Conservation (phyloP, 108 stramenopile species). For the Pelagomonas calceolata region DNA sequence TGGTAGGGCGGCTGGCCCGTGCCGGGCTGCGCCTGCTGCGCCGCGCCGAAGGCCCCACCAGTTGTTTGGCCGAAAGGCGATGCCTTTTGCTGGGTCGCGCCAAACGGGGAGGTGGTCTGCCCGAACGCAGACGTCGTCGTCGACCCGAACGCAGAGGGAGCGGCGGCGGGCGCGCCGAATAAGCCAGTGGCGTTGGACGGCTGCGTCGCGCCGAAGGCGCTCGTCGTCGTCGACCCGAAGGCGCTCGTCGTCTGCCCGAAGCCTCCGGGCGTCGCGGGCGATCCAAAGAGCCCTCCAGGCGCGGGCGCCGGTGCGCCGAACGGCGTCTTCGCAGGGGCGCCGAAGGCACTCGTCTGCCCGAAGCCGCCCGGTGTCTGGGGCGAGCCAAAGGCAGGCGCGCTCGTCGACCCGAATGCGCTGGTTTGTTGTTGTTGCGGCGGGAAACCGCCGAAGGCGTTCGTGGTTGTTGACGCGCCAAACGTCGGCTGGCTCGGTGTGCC, state of each 20-base stretch:
- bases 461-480: too few species aligned
- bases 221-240: too few species aligned
- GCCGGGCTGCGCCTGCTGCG: conserved; percentile 19
- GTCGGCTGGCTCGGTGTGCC: too few species aligned
- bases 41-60: conserved; percentile 9
- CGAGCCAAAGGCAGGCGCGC: too few species aligned
- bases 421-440: too few species aligned
- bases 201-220: too few species aligned
- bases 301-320: neutral
- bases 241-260: too few species aligned
- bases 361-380: neutral
- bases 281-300: neutral
- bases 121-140: neutral
- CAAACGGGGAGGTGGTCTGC: neutral
- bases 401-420: too few species aligned
- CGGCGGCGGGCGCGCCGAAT: conserved; percentile 42
- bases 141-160: neutral
- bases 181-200: conserved; percentile 23
- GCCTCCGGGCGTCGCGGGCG: neutral
- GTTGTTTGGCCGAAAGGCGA: conserved; percentile 8
- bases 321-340: neutral
- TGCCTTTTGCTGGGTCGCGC: neutral
- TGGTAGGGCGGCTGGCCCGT: conserved; percentile 46
- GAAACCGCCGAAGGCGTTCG: too few species aligned
- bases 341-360: neutral